These are phyloP conservation scores for Malbranchea zuffiana DNA, from an alignment of 2,329 filamentous ascomycete genomes.

Conservation along the genomic window DNA sequence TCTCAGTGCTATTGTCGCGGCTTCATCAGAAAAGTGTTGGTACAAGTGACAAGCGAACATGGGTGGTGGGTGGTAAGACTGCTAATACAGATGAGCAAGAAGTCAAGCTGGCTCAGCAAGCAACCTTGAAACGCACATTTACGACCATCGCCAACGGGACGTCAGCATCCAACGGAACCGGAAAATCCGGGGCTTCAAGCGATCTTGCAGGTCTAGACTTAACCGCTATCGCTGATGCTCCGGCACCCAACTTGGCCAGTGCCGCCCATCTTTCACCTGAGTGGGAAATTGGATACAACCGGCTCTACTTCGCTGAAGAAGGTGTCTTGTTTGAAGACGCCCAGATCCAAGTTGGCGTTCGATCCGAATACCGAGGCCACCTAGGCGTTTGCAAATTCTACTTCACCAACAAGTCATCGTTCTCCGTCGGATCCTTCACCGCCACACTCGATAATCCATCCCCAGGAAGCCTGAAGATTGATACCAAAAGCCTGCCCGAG, in stretches of 20 bases:
- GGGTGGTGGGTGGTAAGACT: constrained; percentile 95
- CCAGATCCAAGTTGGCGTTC: constrained; percentile 82
- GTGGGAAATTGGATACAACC: constrained; percentile 85
- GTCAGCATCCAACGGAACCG: constrained; percentile 25
- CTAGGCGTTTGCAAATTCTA: constrained; percentile 93
- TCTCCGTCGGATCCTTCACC: constrained; percentile 78
- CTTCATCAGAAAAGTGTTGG: constrained; percentile 90
- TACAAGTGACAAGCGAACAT: constrained; percentile 89
- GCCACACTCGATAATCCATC: constrained; percentile 71
- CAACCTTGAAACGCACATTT: constrained; percentile 76
- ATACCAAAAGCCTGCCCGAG: constrained; percentile 80
- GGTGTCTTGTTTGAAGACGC: constrained; percentile 91
- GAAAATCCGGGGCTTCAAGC: constrained; percentile 39
- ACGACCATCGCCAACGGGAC: constrained; percentile 44
- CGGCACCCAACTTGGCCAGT: constrained; percentile 75
- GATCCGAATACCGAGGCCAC: constrained; percentile 90
- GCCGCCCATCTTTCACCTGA: constrained; percentile 86
- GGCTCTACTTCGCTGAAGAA: constrained; percentile 65
- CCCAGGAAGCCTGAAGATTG: constrained; percentile 61
- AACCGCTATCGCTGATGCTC: constrained; percentile 46
- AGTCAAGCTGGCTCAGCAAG: constrained; percentile 67
- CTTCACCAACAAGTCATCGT: constrained; percentile 86
- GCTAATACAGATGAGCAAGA: constrained; percentile 75
- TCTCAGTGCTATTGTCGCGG: constrained; percentile 81
- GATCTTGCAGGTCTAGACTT: constrained; percentile 80